Percentiles rank a stretch among this genome's conserved stretches.
These are phyloP conservation scores for Phanerochaete carnosa DNA, from an alignment of 768 basidiomycete genomes.

Conservation along the genomic window DNA sequence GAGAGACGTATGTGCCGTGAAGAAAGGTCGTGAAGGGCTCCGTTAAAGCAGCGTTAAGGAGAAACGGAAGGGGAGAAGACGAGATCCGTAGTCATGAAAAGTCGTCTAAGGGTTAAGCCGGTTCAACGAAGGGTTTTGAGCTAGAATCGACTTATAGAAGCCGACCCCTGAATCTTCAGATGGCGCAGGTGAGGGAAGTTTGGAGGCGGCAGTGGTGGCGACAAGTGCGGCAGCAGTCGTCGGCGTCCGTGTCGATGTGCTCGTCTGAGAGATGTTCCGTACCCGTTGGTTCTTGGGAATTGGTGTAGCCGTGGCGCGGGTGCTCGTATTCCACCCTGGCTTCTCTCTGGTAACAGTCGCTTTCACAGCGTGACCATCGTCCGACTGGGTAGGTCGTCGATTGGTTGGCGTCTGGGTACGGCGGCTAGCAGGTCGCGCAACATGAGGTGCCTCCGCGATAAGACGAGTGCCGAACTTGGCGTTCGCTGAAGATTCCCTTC, in stretches of 20 bases:
- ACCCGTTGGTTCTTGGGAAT: slow-evolving; percentile 49
- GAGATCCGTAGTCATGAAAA: slow-evolving; percentile 9
- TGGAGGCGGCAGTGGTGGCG: slow-evolving; percentile 33
- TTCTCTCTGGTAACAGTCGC: slow-evolving; percentile 64
- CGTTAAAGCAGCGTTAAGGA: slow-evolving; percentile 19
- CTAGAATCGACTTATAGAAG: slow-evolving; percentile 78
- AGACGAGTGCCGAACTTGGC: slow-evolving; percentile 91
- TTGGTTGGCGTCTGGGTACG: slow-evolving; percentile 46
- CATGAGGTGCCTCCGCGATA: slow-evolving; percentile 54
- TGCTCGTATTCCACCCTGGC: slow-evolving; percentile 69
- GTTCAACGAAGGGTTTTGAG: slow-evolving; percentile 68
- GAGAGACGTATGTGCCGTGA: slow-evolving; percentile 20
- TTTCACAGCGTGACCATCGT: slow-evolving; percentile 62
- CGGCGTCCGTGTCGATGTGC: slow-evolving; percentile 38
- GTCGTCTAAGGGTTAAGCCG: slow-evolving; percentile 23
- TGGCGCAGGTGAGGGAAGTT: slow-evolving; percentile 67
- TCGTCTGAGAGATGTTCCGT: slow-evolving; percentile 72
- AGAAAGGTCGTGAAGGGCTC: slow-evolving; percentile 24
- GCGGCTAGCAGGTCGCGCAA: slow-evolving; percentile 61
- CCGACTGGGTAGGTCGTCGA: slow-evolving; percentile 43
- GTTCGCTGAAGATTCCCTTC: slow-evolving; percentile 80
- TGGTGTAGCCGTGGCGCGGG: slow-evolving; percentile 34
- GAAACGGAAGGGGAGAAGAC: slow-evolving; percentile 16
- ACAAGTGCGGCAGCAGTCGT: slow-evolving; percentile 3
- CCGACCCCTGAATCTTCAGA: slow-evolving; percentile 83